Evolutionary conservation across 192 early-diverging fungal genomes (phyloP), one percentile per base, ranked within the genome.

Genomic region (Coemansia sp.): DNA sequence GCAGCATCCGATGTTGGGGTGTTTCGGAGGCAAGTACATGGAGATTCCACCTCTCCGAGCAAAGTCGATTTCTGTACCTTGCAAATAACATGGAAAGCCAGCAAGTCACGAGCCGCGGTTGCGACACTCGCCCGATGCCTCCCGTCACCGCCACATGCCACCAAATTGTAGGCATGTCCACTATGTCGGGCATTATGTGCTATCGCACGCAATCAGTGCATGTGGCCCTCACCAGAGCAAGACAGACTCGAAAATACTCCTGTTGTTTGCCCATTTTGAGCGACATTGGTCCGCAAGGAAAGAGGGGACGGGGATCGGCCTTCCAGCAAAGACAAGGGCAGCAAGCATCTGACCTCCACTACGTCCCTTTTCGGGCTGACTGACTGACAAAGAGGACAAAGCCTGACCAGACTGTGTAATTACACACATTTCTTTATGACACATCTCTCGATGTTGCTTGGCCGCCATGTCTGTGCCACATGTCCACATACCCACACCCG

Each of bases 171-270:
- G 13, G 33, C 30, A 40, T 11, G 8, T 16, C 58, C 14, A 10
- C 58, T 61, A n/a, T 39, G 30, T 19, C 59, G 35, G 9, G 35
- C 3, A 61, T 26, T 8, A 11, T 10, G 38, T 61, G 38, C 38
- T 14, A 39, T 39, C 59, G 37, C 59, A 23, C 59, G 37, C 59
- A 61, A 61, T 61, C 59, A 10, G 59, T 23, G 59, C 59, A 39
- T 35, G 38, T 23, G 47, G 19, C 8, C 21, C 19, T 10, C 47
- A 50, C 47, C 47, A 33, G 32, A 3, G 50, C 21, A 53, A 49
- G 47, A 21, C 47, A 49, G 47, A 16, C 52, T 14, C 52, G 0
- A 30, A 19, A 26, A 28, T 30, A 16, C 6, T 30, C 52, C 52
- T 55, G 23, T 1, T 14, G 23, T 55, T 14, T 5, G 6, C 32